Evolutionary conservation across 2,329 filamentous ascomycete genomes (phyloP).

Genomic region (Epichloe hybrida): DNA sequence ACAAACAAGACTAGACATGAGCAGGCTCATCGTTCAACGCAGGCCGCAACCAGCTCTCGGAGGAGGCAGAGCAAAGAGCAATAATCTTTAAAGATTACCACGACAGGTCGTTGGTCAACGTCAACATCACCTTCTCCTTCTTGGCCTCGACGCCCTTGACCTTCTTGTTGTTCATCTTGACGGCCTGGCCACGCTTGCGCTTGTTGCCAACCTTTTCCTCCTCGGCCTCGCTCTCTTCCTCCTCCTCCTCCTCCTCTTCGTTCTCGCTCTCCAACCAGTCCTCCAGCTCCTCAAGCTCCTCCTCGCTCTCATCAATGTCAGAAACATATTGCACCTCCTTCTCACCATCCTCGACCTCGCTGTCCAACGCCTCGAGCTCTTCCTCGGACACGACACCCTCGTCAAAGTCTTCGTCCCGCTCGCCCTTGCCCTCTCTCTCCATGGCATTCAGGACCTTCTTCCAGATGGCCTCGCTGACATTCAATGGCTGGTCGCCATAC

Average conservation of each 20-base stretch:
- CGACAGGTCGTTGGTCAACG: constrained; percentile 27
- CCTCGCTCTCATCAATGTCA: constrained; percentile 74
- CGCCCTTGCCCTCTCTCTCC: constrained; percentile 74
- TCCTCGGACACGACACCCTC: constrained; percentile 72
- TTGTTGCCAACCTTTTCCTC: constrained; percentile 42
- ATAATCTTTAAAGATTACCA: constrained; percentile 18
- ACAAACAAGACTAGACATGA: too few species aligned
- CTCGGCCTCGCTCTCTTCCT: constrained; percentile 44
- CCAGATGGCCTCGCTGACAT: constrained; percentile 92
- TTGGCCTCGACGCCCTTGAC: constrained; percentile 54
- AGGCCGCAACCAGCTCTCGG: too few species aligned
- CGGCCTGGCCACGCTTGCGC: constrained; percentile 36
- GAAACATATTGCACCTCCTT: constrained; percentile 85
- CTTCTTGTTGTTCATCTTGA: constrained; percentile 33
- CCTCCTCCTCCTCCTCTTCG: constrained; percentile 41
- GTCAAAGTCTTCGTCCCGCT: constrained; percentile 76
- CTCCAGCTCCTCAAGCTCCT: constrained; percentile 68
- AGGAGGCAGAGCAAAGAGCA: too few species aligned
- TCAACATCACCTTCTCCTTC: constrained; percentile 37
- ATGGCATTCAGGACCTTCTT: constrained; percentile 88
- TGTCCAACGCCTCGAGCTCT: constrained; percentile 56
- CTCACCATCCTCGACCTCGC: constrained; percentile 56
- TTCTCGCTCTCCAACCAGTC: constrained; percentile 78
- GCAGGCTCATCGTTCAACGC: too few species aligned
- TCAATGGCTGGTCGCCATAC: constrained; percentile 87